Conservation (phyloP, 495 filamentous ascomycete species). For the Talaromyces adpressus region DNA sequence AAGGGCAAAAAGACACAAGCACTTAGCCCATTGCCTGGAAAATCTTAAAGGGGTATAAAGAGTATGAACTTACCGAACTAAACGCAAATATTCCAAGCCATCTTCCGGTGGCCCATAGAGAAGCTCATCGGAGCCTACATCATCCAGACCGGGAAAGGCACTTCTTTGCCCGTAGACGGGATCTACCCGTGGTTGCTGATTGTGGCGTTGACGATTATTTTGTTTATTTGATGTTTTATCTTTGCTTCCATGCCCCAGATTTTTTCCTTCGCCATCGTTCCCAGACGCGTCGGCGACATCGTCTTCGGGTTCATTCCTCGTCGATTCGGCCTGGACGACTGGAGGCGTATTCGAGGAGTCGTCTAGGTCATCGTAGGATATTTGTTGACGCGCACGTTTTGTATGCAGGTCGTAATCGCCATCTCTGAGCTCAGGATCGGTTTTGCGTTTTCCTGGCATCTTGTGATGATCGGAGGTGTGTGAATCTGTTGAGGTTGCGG, state of each 20-base stretch:
- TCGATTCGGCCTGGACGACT: not conserved
- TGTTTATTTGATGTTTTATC: not conserved
- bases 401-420: not conserved
- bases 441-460: slow-evolving; percentile 10
- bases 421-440: not conserved
- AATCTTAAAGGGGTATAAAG: slow-evolving; percentile 3
- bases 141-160: slow-evolving; percentile 70
- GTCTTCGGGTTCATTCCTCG: not conserved
- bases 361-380: slow-evolving; percentile 4
- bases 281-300: slow-evolving; percentile 16
- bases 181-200: slow-evolving; percentile 47
- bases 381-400: slow-evolving; percentile 6
- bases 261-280: not conserved
- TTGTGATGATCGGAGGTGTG: not conserved
- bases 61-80: slow-evolving; percentile 63
- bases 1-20: slow-evolving; percentile 10
- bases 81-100: slow-evolving; percentile 68
- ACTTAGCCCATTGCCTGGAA: slow-evolving; percentile 10
- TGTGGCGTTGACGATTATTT: slow-evolving; percentile 5
- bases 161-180: slow-evolving; percentile 67
- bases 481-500: not conserved
- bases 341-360: not conserved
- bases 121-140: slow-evolving; percentile 38
- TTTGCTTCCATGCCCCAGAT: not conserved
- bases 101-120: slow-evolving; percentile 47